Conservation (phyloP, 2,329 filamentous ascomycete species). For the Bisporella sp. region DNA sequence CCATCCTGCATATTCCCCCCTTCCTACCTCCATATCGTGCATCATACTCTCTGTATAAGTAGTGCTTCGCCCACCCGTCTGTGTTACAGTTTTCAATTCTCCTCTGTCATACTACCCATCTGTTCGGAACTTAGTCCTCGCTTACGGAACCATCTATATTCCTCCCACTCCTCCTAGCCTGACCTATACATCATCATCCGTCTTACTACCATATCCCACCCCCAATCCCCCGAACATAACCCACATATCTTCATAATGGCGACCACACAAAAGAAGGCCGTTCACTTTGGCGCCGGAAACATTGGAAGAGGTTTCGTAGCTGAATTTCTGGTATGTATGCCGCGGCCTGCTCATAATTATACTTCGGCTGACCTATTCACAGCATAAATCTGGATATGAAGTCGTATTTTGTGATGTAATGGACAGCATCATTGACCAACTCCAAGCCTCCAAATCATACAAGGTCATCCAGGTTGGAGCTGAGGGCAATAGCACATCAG, state of each 20-base stretch:
- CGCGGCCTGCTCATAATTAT: background rate
- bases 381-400: constrained; percentile 91
- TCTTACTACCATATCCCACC: too few species aligned
- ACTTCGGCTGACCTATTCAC: constrained; percentile 27
- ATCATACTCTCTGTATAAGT: too few species aligned
- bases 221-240: background rate
- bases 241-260: constrained; percentile 2
- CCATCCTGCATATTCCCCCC: too few species aligned
- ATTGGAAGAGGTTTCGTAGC: constrained; percentile 50
- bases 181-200: too few species aligned
- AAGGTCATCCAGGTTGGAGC: constrained; percentile 87
- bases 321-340: constrained; percentile 14
- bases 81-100: too few species aligned
- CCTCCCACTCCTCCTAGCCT: too few species aligned
- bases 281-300: constrained; percentile 83
- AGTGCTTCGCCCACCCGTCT: too few species aligned
- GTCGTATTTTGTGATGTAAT: constrained; percentile 96
- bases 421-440: constrained; percentile 69
- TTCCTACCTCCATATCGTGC: too few species aligned
- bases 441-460: constrained; percentile 74
- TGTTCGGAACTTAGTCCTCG: too few species aligned
- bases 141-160: too few species aligned
- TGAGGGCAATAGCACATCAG: constrained; percentile 73
- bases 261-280: constrained; percentile 51
- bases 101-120: too few species aligned